Percentiles rank a stretch among this genome's conserved stretches.
Conservation (phyloP, 2,329 filamentous ascomycete species). For the Endoconidiophora laricicola region DNA sequence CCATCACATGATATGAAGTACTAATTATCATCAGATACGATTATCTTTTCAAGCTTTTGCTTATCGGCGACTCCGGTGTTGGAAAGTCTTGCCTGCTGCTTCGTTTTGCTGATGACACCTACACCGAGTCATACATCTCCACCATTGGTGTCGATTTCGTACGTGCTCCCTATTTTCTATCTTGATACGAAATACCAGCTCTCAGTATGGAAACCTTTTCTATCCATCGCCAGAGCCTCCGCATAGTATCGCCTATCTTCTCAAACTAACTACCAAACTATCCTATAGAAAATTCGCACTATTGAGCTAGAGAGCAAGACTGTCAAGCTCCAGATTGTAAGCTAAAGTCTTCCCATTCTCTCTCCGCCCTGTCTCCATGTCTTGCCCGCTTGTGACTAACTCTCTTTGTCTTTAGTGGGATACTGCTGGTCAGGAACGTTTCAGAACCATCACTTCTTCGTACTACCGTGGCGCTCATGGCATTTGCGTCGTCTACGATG, state of each 20-base stretch:
- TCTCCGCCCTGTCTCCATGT: neutral
- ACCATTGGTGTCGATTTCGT: slow-evolving; percentile 99
- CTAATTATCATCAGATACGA: slow-evolving; percentile 61
- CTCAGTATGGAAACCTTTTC: neutral
- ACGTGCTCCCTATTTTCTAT: slow-evolving; percentile 27
- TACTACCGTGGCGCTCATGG: slow-evolving; percentile 99
- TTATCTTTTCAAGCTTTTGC: slow-evolving; percentile 99
- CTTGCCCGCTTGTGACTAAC: neutral
- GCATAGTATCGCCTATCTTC: slow-evolving; percentile 6
- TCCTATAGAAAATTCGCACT: slow-evolving; percentile 84
- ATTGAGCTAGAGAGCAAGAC: slow-evolving; percentile 99
- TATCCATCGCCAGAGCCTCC: neutral
- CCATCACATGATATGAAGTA: neutral
- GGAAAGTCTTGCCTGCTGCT: slow-evolving; percentile 98
- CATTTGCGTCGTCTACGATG: slow-evolving; percentile 99
- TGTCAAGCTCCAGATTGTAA: slow-evolving; percentile 97
- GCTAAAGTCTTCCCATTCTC: slow-evolving; percentile 18
- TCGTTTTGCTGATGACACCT: slow-evolving; percentile 96
- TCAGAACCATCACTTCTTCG: slow-evolving; percentile 98
- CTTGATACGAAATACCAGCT: neutral
- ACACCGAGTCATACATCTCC: slow-evolving; percentile 99
- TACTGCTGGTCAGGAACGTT: slow-evolving; percentile 95
- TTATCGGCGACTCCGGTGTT: slow-evolving; percentile 99
- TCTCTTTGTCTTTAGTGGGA: slow-evolving; percentile 55
- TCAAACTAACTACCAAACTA: slow-evolving; percentile 12